Base-by-base conservation (phyloP, 768 basidiomycete genomes). In the Boletales sp. region DNA sequence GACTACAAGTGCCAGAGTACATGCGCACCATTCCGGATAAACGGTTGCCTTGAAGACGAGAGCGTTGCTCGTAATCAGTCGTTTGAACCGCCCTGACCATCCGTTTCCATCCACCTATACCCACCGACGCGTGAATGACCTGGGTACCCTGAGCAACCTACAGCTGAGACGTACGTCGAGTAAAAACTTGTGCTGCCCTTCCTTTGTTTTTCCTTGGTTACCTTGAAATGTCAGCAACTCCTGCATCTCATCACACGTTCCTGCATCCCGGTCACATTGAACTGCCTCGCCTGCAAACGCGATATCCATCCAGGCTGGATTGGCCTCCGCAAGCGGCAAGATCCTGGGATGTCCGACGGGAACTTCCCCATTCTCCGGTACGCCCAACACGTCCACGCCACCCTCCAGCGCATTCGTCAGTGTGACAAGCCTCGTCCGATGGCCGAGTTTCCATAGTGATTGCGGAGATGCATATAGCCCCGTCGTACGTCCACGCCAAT, bases 401-500 rank as follows among this genome's bases (percentile, higher is more conserved):
- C 78, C 52, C 59, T 68, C 41, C 17, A 76, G 43, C 7, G 73
- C 63, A 35, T 77, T 80, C 9, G 76, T 51, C 21, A 68, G 61
- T 12, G 69, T 65, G 29, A 83, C 72, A 2, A 86, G 65, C 19
- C 74, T 68, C 19, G 72, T 61, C 0, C 85, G 69, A 47, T 86
- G 85, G 6, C 74, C 69, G 18, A 71, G 58, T 53, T 63, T 46
- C 85, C 84, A 86, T 7, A 69, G 67, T 8, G 73, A 68, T 2
- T 55, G 47, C 2, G 60, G 47, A 13, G 67, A 59, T 34, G 78
- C 74, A 45, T 56, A 69, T n/a, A 81, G 84, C 11, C 88, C 89
- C 0, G 88, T 89, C 40, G 81, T 86, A 37, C 79, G 80, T 4
- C 89, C 89, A 37, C 89, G 74, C 89, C 89, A 90, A 37, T 81